Base-by-base conservation (phyloP, 805 yeast species). In the Zygoascus ofunaensis region DNA sequence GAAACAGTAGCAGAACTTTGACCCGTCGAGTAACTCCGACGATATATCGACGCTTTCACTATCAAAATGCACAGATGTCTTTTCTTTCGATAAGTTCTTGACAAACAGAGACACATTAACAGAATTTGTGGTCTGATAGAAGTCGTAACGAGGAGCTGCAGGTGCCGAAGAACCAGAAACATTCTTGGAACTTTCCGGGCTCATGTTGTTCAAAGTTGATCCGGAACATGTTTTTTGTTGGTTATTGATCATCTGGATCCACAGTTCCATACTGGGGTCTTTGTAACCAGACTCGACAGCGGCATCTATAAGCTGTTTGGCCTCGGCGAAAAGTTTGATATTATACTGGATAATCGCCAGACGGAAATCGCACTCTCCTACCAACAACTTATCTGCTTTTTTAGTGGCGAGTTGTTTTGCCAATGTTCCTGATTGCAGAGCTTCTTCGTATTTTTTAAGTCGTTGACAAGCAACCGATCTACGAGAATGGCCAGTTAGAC, bases 41-140 rank as follows among this genome's bases (percentile, higher is more conserved):
- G 54, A 49, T 39, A 48, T 55, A 14, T 42, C 34, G 21, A 41
- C 37, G 12, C 44, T 56, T 19, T 23, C 28, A 2, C 48, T 40
- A 1, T 55, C 48, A 46, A 75, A 69, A 0, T 67, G 63, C 4
- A 79, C 68, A 5, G 63, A 59, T 2, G 70, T 60, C 0, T 66
- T 61, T 4, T 74, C 77, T 37, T 69, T 57, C 5, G 81, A 79
- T 15, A 86, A 73, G 34, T 73, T 73, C 49, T 82, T 79, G 39
- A 85, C 77, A 56, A 81, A 90, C 4, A 90, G 63, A 1, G 90
- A 77, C 23, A 89, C 67, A 0, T 80, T 78, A 12, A 87, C 75
- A 2, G 60, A 58, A 0, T 65, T 65, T 7, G 65, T 55, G 14
- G 79, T 71, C 60, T 92, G 96, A 63, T 79, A 90, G 79, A 82